phyloP scores from a whole-genome alignment of 2,329 filamentous ascomycete genomes.

The Penicillium sp. region DNA sequence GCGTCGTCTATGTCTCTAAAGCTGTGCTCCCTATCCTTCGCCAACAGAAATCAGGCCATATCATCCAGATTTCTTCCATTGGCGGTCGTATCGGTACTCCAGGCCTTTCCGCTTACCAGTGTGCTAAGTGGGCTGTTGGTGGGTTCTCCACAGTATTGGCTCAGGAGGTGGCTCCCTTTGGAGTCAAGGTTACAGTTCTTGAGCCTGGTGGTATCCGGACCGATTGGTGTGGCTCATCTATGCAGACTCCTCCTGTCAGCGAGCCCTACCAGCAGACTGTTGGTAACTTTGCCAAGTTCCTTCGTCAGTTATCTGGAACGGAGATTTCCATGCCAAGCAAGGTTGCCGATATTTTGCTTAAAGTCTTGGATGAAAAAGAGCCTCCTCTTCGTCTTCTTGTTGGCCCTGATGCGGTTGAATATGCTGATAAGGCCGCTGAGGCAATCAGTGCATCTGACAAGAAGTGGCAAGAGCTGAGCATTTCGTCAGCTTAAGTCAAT shows the following conservation, averaged over 20 bases:
- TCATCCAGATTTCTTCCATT: not conserved
- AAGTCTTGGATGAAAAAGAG: not conserved
- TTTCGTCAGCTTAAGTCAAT: not conserved
- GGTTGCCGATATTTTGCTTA: not conserved
- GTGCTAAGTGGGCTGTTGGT: not conserved
- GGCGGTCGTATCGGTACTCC: not conserved
- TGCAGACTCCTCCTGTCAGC: not conserved
- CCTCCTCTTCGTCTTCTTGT: not conserved
- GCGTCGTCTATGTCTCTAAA: conserved; percentile 1
- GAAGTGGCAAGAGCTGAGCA: not conserved
- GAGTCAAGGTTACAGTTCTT: not conserved
- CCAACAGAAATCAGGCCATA: not conserved
- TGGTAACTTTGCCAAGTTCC: not conserved
- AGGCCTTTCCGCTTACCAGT: not conserved
- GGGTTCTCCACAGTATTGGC: not conserved
- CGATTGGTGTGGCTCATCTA: not conserved
- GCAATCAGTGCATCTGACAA: not conserved
- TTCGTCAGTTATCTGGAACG: not conserved
- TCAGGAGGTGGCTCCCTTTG: not conserved
- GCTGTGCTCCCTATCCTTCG: not conserved
- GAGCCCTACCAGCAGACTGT: not conserved
- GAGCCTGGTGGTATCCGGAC: not conserved
- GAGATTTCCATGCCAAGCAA: not conserved
- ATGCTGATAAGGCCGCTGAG: not conserved
- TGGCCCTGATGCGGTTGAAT: not conserved